phyloP scores from a whole-genome alignment of 2,329 filamentous ascomycete species.

The Talaromyces sp. region DNA sequence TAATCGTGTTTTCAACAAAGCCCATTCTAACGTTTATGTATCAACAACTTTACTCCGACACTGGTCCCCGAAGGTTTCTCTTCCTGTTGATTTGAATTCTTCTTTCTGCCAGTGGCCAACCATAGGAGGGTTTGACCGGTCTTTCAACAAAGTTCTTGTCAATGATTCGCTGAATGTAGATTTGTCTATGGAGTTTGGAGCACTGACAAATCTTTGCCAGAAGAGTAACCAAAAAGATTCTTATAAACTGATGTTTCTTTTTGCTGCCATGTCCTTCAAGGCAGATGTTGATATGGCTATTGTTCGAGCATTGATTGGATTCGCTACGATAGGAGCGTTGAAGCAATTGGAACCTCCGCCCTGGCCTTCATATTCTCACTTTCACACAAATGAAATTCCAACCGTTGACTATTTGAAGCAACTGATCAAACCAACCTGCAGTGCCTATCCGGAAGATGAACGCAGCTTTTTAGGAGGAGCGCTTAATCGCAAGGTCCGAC shows the following conservation, averaged over 20 bases:
- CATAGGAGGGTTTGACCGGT: constrained; percentile 35
- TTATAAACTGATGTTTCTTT: constrained; percentile 40
- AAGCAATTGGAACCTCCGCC: constrained; percentile 32
- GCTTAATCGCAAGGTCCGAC: background rate
- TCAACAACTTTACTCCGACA: background rate
- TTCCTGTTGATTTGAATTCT: constrained; percentile 16
- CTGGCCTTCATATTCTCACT: constrained; percentile 24
- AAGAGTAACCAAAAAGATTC: constrained; percentile 12
- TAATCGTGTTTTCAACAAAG: background rate
- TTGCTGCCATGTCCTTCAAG: constrained; percentile 41
- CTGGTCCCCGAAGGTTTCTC: background rate
- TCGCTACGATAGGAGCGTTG: constrained; percentile 36
- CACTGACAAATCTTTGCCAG: constrained; percentile 35
- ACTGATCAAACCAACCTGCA: background rate
- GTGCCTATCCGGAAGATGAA: background rate
- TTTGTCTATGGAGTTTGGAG: constrained; percentile 38
- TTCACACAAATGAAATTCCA: constrained; percentile 12
- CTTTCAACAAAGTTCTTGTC: constrained; percentile 28
- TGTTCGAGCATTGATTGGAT: constrained; percentile 42
- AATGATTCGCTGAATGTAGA: constrained; percentile 36
- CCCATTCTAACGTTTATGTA: background rate
- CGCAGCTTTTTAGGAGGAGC: background rate
- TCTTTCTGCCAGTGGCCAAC: constrained; percentile 26
- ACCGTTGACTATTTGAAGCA: background rate
- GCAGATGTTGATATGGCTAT: constrained; percentile 32